Evolutionary conservation across 2,329 filamentous ascomycete species (phyloP), one percentile per base, ranked within the genome.

Genomic region (Aspergillus udagawae): DNA sequence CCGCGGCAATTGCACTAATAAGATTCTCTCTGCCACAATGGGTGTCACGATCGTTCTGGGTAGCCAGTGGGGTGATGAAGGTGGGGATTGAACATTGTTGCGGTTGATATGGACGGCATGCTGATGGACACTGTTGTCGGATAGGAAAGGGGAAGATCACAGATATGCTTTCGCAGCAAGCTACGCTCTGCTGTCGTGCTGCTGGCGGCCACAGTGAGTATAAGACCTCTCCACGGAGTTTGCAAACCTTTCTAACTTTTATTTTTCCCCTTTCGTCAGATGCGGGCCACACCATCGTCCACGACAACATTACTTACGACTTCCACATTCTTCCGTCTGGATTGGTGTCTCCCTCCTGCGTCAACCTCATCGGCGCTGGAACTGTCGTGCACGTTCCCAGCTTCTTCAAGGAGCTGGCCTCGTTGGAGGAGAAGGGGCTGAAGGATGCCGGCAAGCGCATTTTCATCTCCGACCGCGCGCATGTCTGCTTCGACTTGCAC

Each of bases 51-150:
- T 79, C 54, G 75, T 79, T 63, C 66, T 79, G 52, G 77, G 77
- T 58, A 70, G 73, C 62, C 77, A 79, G 70, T 79, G 76, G 73
- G 77, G 77, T 64, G 77, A 79, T 71, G 77, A 79, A 72, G 77
- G 77, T 74, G 55, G 52, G 67, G 53, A 32, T 28, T 27, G 28
- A 51, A 25, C 42, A 54, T 55, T 28, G 45, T 27, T 53, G 44
- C 21, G 44, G 1, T 52, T 56, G 44, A 49, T 48, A 41, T 45
- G 51, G 51, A 50, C 49, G 42, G 48, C 35, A 42, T 53, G 51
- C 50, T 48, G 49, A 58, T 48, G 41, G 49, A 29, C 29, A 32
- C 53, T 65, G 32, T 20, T 51, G 63, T 60, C 20, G 25, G 42
- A 59, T 54, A 77, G 74, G 75, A 56, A 79, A 79, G 68, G 77